Evolutionary conservation across 148 eudicot species (phyloP).

Genomic region (Vaccinium macrocarpon): DNA sequence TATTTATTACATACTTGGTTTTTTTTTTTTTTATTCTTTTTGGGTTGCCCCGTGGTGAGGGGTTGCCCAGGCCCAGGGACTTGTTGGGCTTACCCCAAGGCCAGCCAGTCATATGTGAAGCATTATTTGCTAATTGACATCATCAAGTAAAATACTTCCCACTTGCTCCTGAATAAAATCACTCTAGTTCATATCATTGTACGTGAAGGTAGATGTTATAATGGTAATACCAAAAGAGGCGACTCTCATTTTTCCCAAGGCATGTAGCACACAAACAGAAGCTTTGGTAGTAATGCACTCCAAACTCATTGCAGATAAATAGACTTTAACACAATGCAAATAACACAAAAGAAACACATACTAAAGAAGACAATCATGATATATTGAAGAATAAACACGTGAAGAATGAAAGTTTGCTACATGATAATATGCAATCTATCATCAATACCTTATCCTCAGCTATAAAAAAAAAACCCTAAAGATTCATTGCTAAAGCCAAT

Average conservation of each 20-base stretch:
- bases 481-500: neutral
- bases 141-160: neutral
- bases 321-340: neutral
- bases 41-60: too few species aligned
- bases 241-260: neutral
- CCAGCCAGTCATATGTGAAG: neutral
- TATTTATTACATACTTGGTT: too few species aligned
- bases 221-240: neutral
- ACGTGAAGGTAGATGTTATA: neutral
- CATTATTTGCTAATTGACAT: neutral
- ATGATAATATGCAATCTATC: neutral
- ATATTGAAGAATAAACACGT: neutral
- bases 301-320: neutral
- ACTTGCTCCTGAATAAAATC: neutral
- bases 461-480: neutral
- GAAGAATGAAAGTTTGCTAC: neutral
- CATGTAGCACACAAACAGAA: neutral
- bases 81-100: too few species aligned
- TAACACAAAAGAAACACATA: neutral
- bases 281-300: neutral
- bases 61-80: too few species aligned
- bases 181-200: neutral
- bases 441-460: neutral
- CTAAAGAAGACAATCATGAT: neutral
- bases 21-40: too few species aligned